Evolutionary conservation across 169 alveolate genomes (phyloP), one percentile per base, ranked within the genome.

Genomic region (Plasmodium fragile): DNA sequence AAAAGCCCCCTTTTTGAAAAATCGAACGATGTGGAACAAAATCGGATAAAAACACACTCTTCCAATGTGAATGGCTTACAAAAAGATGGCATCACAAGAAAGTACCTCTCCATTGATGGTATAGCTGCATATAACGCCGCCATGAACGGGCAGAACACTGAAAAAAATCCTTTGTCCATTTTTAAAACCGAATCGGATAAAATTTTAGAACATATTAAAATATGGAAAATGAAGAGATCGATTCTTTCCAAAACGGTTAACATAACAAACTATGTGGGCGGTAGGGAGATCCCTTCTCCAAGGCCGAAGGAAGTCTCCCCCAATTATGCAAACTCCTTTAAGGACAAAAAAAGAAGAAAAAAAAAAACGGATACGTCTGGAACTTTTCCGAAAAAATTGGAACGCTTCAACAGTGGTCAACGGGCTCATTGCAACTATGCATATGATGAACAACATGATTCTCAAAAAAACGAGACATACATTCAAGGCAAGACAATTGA

Each of bases 151-250:
- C 6, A 18, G 25, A 65, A 65, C 13, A 28, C 13, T 22, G n/a
- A 18, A 1, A 22, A 65, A 10, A 6, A 65, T 13, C 30, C 75
- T 13, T 25, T 65, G 36, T 25, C 30, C 75, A 65, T 25, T 65
- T 65, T 65, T 28, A 65, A 65, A 65, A 65, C 16, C 11, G 75
- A 65, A 65, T 65, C 75, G 75, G 75, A 65, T 65, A 65, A 65
- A 65, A 65, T 65, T 28, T 7, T 65, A 65, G 75, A 65, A 65
- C 30, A 65, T 3, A 65, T 65, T 65, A 65, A 65, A 65, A 65
- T 22, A 65, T 65, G 75, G 75, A 65, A 25, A 28, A 65, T 65
- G 75, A 65, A 65, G 75, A 18, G n/a, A 25, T 25, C 75, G 4
- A 7, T 4, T 25, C 36, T 18, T 25, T 65, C 34, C 18, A 65